Evolutionary conservation across 139 green algal genomes (phyloP).

Genomic region (Mesostigma viride): DNA sequence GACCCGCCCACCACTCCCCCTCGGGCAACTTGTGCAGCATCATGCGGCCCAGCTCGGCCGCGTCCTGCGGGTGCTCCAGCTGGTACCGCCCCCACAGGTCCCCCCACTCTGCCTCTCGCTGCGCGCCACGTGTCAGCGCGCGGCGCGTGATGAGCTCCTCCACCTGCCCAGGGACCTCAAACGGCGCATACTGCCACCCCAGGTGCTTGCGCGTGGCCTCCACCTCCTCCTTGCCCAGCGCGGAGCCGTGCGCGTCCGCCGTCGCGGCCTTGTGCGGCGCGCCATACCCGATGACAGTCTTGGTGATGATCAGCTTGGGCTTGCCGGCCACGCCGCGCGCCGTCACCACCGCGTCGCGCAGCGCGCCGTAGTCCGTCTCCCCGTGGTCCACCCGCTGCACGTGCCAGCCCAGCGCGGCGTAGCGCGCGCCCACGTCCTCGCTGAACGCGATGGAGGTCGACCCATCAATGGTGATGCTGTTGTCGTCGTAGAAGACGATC

Average conservation of each 20-base stretch:
- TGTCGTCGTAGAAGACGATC: conserved; percentile 95
- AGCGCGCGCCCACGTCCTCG: conserved; percentile 14
- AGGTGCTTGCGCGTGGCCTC: conserved; percentile 10
- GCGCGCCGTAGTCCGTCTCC: neutral
- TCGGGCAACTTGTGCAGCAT: conserved; percentile 60
- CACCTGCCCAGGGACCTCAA: no score
- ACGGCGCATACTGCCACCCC: conserved; percentile 8
- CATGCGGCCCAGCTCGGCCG: conserved; percentile 62
- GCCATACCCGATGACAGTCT: conserved; percentile 15
- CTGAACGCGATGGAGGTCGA: conserved; percentile 8
- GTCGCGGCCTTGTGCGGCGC: conserved; percentile 20
- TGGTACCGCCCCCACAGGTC: conserved; percentile 42
- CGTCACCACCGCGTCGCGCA: neutral
- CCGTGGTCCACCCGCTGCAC: conserved; percentile 2
- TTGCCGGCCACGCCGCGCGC: conserved; percentile 11
- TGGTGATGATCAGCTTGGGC: neutral
- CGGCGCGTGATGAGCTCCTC: no score
- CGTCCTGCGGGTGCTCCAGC: conserved; percentile 61
- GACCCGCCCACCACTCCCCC: neutral
- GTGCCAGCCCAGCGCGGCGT: conserved; percentile 23
- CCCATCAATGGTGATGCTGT: conserved; percentile 20
- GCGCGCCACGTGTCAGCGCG: neutral
- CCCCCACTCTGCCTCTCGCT: conserved; percentile 63
- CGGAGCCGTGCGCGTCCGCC: conserved; percentile 13
- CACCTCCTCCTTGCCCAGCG: conserved; percentile 21